phyloP scores from a whole-genome alignment of 495 filamentous ascomycete species.

The Tuber umbilicatum region DNA sequence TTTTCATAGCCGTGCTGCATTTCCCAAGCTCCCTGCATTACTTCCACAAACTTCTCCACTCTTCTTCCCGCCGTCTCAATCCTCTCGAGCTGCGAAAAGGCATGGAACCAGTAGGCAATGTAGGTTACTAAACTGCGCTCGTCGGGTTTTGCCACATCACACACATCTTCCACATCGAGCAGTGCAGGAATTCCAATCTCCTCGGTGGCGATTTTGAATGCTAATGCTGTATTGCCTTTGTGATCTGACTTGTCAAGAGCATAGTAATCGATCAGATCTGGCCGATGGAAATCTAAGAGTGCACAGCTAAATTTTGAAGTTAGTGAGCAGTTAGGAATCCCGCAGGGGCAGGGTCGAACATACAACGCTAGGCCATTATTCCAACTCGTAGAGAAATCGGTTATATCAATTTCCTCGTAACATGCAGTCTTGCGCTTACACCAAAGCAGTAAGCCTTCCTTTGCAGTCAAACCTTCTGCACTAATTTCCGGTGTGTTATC shows the following conservation, averaged over 20 bases:
- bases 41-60: conserved; percentile 96
- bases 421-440: conserved; percentile 98
- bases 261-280: conserved; percentile 95
- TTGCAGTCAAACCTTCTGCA: conserved; percentile 93
- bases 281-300: conserved; percentile 90
- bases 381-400: conserved; percentile 92
- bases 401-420: conserved; percentile 90
- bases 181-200: conserved; percentile 96
- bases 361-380: conserved; percentile 91
- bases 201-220: conserved; percentile 88
- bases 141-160: conserved; percentile 90
- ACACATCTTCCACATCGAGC: conserved; percentile 95
- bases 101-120: conserved; percentile 99
- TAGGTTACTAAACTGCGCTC: conserved; percentile 98
- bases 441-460: conserved; percentile 91
- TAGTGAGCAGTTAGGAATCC: background rate
- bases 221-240: conserved; percentile 92
- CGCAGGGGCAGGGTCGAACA: conserved; percentile 13
- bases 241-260: conserved; percentile 88
- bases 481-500: conserved; percentile 16
- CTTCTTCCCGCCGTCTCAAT: conserved; percentile 94
- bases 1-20: conserved; percentile 95
- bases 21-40: conserved; percentile 99
- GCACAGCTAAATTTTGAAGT: conserved; percentile 57
- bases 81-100: conserved; percentile 94